These are phyloP conservation scores for Komagataella populi DNA, from an alignment of 805 yeast species.

Conservation along the genomic window DNA sequence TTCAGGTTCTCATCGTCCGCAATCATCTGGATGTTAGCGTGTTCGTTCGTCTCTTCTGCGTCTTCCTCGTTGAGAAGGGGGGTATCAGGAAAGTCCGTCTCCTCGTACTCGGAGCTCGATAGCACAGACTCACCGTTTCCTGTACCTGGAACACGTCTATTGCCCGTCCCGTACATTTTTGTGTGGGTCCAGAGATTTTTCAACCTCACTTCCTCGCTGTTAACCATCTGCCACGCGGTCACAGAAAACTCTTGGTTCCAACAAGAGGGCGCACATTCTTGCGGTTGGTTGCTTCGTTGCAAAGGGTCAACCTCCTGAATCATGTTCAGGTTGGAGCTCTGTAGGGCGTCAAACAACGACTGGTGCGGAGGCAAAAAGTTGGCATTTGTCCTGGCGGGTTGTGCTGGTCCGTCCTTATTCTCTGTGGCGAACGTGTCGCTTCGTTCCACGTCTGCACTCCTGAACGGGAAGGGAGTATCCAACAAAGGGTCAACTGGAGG, in stretches of 20 bases:
- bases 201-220: conserved; percentile 3
- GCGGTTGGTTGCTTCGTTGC: conserved; percentile 2
- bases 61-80: conserved; percentile 8
- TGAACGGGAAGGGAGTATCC: neutral
- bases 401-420: neutral
- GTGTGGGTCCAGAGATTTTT: neutral
- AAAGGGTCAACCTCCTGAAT: conserved; percentile 4
- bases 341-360: conserved; percentile 18
- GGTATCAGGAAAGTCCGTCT: conserved; percentile 5
- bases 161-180: neutral
- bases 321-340: conserved; percentile 17
- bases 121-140: conserved; percentile 11
- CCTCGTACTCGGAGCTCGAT: conserved; percentile 19
- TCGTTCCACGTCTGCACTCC: neutral
- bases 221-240: conserved; percentile 21
- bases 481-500: neutral
- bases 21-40: conserved; percentile 8
- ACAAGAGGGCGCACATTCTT: conserved; percentile 1
- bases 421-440: neutral
- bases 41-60: conserved; percentile 6
- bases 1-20: conserved; percentile 7
- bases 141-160: neutral
- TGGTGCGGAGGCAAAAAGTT: conserved; percentile 16
- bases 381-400: neutral
- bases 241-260: conserved; percentile 16